Evolutionary conservation across 352 stramenopile species (phyloP).

Genomic region (Thalassiosira gravida): DNA sequence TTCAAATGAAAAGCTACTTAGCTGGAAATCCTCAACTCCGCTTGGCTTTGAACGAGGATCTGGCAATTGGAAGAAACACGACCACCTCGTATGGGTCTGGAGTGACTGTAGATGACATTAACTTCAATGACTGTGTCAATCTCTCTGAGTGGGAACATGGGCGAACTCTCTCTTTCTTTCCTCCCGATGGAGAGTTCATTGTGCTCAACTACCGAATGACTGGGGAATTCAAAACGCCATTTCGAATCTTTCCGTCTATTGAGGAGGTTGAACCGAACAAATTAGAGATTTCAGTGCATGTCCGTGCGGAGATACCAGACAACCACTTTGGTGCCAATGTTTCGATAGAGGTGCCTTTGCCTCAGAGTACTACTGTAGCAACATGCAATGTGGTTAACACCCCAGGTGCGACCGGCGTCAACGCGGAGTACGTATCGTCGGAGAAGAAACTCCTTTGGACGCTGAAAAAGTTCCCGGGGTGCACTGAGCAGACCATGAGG

Average conservation of each 20-base stretch:
- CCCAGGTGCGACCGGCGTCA: constrained; percentile 97
- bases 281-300: constrained; percentile 98
- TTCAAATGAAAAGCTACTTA: constrained; percentile 99
- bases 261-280: constrained; percentile 94
- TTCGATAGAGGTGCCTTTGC: constrained; percentile 99
- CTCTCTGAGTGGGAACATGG: constrained; percentile 99
- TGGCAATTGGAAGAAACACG: constrained; percentile 89
- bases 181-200: constrained; percentile 99
- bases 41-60: constrained; percentile 99
- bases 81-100: constrained; percentile 88
- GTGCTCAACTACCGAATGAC: constrained; percentile 97
- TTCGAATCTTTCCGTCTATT: constrained; percentile 98
- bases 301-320: constrained; percentile 98
- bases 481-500: constrained; percentile 98
- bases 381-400: constrained; percentile 99
- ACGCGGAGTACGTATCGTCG: constrained; percentile 97
- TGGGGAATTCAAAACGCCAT: constrained; percentile 98
- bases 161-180: constrained; percentile 99
- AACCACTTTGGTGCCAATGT: constrained; percentile 98
- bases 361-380: no score
- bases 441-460: constrained; percentile 98
- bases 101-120: constrained; percentile 99
- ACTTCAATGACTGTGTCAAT: constrained; percentile 99
- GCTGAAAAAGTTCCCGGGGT: constrained; percentile 99
- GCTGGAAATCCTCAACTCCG: constrained; percentile 99